These are phyloP conservation scores for Paralagenidium karlingii DNA, from an alignment of 352 stramenopile species.

Conservation along the genomic window DNA sequence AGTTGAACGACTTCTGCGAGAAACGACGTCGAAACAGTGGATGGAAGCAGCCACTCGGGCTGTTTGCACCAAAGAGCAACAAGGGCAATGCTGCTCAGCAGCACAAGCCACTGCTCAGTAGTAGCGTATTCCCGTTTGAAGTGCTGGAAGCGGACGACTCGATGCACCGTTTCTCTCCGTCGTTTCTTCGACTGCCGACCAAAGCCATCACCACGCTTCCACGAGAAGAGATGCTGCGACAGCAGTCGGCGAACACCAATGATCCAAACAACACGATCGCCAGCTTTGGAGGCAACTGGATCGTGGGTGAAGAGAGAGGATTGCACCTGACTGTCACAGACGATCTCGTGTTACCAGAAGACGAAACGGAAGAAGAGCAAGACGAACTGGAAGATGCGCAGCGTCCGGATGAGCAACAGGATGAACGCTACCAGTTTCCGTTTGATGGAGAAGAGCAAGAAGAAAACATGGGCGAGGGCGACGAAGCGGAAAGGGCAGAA, in stretches of 20 bases:
- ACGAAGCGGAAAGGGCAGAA: constrained; percentile 19
- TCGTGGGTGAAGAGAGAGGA: constrained; percentile 64
- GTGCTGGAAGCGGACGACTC: constrained; percentile 44
- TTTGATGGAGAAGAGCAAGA: too few relatives aligned
- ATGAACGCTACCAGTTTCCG: too few relatives aligned
- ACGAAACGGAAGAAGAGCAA: constrained; percentile 48
- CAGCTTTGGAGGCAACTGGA: constrained; percentile 65
- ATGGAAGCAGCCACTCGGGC: too few relatives aligned
- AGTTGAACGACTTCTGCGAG: too few relatives aligned
- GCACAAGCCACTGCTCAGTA: constrained; percentile 14
- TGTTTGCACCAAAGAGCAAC: constrained; percentile 6
- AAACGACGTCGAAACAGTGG: too few relatives aligned
- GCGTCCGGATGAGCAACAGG: too few relatives aligned
- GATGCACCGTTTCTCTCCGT: constrained; percentile 48
- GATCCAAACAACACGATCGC: neutral
- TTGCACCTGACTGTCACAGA: constrained; percentile 61
- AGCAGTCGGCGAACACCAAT: constrained; percentile 9
- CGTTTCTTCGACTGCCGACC: constrained; percentile 52
- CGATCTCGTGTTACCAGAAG: too few relatives aligned
- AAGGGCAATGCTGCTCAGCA: constrained; percentile 6
- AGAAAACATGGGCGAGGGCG: too few relatives aligned
- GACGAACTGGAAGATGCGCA: too few relatives aligned
- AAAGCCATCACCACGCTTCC: constrained; percentile 68
- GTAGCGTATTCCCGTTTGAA: constrained; percentile 3
- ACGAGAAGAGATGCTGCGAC: constrained; percentile 38